These are phyloP conservation scores for Eutrema heterophyllum DNA, from an alignment of 345 rosid species.

Conservation along the genomic window DNA sequence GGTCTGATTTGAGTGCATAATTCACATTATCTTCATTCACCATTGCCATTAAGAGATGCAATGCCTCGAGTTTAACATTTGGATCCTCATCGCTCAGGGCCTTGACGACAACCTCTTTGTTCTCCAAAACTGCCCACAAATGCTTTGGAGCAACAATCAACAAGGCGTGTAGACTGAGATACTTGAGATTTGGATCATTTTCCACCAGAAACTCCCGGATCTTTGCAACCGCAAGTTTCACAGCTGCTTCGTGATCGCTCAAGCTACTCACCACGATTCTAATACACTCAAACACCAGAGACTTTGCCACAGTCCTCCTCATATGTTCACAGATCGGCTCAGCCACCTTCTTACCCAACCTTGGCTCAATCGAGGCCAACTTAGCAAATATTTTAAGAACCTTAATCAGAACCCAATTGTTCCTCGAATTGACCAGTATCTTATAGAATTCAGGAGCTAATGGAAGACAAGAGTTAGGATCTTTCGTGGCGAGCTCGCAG, in stretches of 20 bases:
- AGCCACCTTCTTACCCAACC: slow-evolving; percentile 71
- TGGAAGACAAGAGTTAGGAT: slow-evolving; percentile 71
- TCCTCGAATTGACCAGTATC: slow-evolving; percentile 75
- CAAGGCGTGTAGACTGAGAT: slow-evolving; percentile 83
- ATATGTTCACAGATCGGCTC: slow-evolving; percentile 86
- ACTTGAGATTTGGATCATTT: slow-evolving; percentile 85
- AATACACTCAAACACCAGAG: slow-evolving; percentile 81
- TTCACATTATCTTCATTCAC: slow-evolving; percentile 74
- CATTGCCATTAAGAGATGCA: slow-evolving; percentile 79
- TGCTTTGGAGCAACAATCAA: slow-evolving; percentile 57
- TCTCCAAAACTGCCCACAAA: slow-evolving; percentile 77
- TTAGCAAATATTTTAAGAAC: slow-evolving; percentile 72
- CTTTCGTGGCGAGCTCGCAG: slow-evolving; percentile 65
- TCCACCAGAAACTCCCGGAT: slow-evolving; percentile 63
- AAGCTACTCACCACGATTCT: slow-evolving; percentile 73
- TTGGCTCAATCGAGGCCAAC: slow-evolving; percentile 73
- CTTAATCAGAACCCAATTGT: slow-evolving; percentile 87
- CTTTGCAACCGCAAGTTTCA: slow-evolving; percentile 67
- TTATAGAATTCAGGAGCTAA: slow-evolving; percentile 82
- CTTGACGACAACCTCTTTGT: slow-evolving; percentile 76
- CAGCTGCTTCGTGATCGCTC: slow-evolving; percentile 75
- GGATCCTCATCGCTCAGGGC: slow-evolving; percentile 81
- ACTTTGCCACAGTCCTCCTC: slow-evolving; percentile 83
- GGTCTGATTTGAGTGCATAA: slow-evolving; percentile 83
- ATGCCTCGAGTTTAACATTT: slow-evolving; percentile 70